These are phyloP conservation scores for Populus trichocarpa DNA, from an alignment of 441 rosid genomes.

Conservation along the genomic window DNA sequence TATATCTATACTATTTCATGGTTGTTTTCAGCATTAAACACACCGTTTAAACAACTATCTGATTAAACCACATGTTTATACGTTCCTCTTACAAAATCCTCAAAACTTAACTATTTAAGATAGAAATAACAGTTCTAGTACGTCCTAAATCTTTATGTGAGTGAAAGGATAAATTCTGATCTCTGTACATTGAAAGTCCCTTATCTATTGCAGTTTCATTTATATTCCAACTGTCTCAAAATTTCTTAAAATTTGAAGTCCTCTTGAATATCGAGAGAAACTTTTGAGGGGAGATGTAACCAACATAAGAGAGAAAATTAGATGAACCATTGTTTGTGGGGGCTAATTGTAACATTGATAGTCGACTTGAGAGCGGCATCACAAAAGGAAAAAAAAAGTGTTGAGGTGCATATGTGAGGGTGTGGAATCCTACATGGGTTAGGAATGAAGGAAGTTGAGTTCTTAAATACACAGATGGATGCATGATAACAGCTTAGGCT, in stretches of 20 bases:
- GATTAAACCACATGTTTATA: background rate
- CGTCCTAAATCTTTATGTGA: too few species aligned
- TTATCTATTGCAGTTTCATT: background rate
- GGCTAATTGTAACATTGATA: background rate
- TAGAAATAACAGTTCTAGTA: too few species aligned
- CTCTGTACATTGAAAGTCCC: too few species aligned
- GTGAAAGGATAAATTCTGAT: too few species aligned
- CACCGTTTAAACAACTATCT: background rate
- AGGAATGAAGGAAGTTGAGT: background rate
- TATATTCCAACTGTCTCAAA: background rate
- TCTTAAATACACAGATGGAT: background rate
- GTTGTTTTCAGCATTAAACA: background rate
- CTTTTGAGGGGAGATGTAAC: background rate
- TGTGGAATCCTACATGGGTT: background rate
- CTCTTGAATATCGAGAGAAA: background rate
- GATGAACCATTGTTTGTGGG: background rate
- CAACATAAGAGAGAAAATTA: background rate
- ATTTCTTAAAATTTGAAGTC: background rate
- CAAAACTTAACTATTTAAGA: background rate
- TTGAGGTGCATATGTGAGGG: background rate
- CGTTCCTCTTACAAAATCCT: background rate
- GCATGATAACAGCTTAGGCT: background rate
- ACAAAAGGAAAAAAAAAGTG: background rate
- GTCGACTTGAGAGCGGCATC: background rate
- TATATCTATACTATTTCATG: background rate